A percentile compares a stretch with the other conserved stretches of the same genome.
These are phyloP conservation scores for Pythium dissotocum DNA, from an alignment of 352 stramenopile species.

Conservation along the genomic window DNA sequence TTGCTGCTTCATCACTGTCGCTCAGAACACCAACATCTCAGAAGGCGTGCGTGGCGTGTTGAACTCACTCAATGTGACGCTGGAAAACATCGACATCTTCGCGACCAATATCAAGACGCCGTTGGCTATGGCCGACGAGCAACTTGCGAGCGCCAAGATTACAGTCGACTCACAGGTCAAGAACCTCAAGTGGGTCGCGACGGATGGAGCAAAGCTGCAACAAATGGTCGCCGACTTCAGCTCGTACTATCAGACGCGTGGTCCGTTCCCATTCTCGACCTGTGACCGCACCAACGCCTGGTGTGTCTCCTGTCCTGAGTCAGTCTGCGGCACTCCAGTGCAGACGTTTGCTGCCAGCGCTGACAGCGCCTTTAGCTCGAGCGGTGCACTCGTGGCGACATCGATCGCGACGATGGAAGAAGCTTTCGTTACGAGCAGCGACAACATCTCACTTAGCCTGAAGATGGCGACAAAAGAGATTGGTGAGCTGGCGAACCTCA, in stretches of 20 bases:
- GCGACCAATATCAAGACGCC: constrained; percentile 59
- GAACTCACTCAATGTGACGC: constrained; percentile 63
- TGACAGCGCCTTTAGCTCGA: constrained; percentile 22
- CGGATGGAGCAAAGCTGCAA: constrained; percentile 46
- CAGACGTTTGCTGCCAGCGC: constrained; percentile 41
- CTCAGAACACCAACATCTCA: constrained; percentile 82
- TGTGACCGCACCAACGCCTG: constrained; percentile 47
- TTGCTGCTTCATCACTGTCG: constrained; percentile 70
- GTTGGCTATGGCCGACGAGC: constrained; percentile 39
- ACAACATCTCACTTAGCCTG: constrained; percentile 42
- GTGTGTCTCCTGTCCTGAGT: constrained; percentile 55
- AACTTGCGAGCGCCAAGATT: constrained; percentile 46
- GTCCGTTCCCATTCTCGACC: constrained; percentile 49
- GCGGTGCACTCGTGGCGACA: constrained; percentile 34
- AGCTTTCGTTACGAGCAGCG: constrained; percentile 47
- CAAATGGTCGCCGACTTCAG: constrained; percentile 65
- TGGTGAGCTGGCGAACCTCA: constrained; percentile 48
- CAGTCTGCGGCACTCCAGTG: constrained; percentile 53
- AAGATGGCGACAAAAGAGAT: constrained; percentile 53
- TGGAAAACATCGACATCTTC: constrained; percentile 82
- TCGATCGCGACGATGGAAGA: constrained; percentile 35
- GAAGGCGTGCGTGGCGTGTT: constrained; percentile 61
- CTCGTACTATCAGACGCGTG: constrained; percentile 53
- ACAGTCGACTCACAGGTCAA: constrained; percentile 42
- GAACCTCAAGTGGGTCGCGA: constrained; percentile 52